Percentiles rank a stretch among this genome's conserved stretches.
Conservation (phyloP, 2,329 filamentous ascomycete genomes). For the Stagonosporopsis rhizophila region DNA sequence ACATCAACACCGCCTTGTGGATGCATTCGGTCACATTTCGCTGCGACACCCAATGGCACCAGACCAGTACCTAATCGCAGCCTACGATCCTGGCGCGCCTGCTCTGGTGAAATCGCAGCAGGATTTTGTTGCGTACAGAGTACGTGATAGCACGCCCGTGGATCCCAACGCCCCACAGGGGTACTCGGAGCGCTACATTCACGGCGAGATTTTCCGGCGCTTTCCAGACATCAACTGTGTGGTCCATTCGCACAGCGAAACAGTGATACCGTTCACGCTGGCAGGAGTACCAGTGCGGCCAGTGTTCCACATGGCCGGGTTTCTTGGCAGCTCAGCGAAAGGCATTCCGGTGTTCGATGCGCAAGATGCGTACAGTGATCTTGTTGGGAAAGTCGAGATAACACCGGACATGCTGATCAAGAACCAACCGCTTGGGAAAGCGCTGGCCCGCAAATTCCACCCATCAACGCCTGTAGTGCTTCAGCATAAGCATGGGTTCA, state of each 20-base stretch:
- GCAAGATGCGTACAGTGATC: slow-evolving; percentile 29
- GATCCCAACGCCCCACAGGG: slow-evolving; percentile 47
- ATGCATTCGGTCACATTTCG: slow-evolving; percentile 63
- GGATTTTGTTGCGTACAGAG: slow-evolving; percentile 58
- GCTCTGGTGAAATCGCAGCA: slow-evolving; percentile 53
- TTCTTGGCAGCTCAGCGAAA: slow-evolving; percentile 35
- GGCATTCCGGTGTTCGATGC: slow-evolving; percentile 26
- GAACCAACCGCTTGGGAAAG: slow-evolving; percentile 26
- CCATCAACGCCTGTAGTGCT: slow-evolving; percentile 37
- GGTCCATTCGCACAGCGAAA: slow-evolving; percentile 51
- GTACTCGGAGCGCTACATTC: slow-evolving; percentile 55
- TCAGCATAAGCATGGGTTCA: slow-evolving; percentile 56
- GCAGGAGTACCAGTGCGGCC: slow-evolving; percentile 43
- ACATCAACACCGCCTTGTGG: slow-evolving; percentile 58
- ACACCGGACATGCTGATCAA: slow-evolving; percentile 41
- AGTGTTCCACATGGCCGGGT: slow-evolving; percentile 52
- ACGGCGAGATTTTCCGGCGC: slow-evolving; percentile 49
- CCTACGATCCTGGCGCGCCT: slow-evolving; percentile 53
- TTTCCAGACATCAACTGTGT: slow-evolving; percentile 51
- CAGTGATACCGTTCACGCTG: slow-evolving; percentile 50
- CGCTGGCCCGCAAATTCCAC: slow-evolving; percentile 28
- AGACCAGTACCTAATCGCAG: slow-evolving; percentile 58
- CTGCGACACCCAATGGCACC: slow-evolving; percentile 56
- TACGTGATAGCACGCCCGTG: slow-evolving; percentile 53
- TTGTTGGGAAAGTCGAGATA: slow-evolving; percentile 26